These are phyloP conservation scores for Geotrichum europaeum DNA, from an alignment of 1,139 yeast species.

Conservation along the genomic window DNA sequence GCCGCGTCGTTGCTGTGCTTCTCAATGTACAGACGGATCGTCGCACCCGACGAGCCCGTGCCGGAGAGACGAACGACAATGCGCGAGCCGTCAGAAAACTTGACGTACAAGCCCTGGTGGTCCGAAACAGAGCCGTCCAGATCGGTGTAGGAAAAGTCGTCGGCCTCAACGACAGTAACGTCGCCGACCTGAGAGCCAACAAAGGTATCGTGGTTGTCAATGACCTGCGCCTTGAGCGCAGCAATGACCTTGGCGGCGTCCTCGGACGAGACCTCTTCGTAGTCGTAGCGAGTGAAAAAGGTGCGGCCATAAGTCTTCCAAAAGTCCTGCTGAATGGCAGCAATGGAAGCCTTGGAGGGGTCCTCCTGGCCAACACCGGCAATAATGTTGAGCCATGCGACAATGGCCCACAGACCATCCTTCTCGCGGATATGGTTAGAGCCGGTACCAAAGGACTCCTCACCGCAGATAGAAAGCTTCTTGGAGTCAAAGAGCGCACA, in stretches of 20 bases:
- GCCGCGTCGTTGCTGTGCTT: slow-evolving; percentile 62
- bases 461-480: slow-evolving; percentile 94
- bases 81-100: slow-evolving; percentile 75
- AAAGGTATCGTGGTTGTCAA: slow-evolving; percentile 37
- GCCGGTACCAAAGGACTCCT: slow-evolving; percentile 97
- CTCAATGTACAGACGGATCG: slow-evolving; percentile 88
- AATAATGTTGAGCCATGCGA: slow-evolving; percentile 93
- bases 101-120: slow-evolving; percentile 89
- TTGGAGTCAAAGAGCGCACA: slow-evolving; percentile 91
- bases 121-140: slow-evolving; percentile 85
- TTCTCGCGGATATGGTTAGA: slow-evolving; percentile 96
- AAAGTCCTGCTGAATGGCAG: slow-evolving; percentile 73
- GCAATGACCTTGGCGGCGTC: slow-evolving; percentile 70
- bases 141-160: slow-evolving; percentile 88
- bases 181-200: slow-evolving; percentile 45
- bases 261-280: slow-evolving; percentile 70
- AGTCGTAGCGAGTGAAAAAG: slow-evolving; percentile 95
- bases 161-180: slow-evolving; percentile 64
- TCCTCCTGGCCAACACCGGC: slow-evolving; percentile 62
- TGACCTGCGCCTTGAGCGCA: slow-evolving; percentile 46
- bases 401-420: slow-evolving; percentile 96
- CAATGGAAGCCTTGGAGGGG: slow-evolving; percentile 56
- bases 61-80: slow-evolving; percentile 91
- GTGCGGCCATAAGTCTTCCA: slow-evolving; percentile 95
- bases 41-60: slow-evolving; percentile 97